Evolutionary conservation across 2,329 filamentous ascomycete species (phyloP).

Genomic region (Aspergillus flavus): DNA sequence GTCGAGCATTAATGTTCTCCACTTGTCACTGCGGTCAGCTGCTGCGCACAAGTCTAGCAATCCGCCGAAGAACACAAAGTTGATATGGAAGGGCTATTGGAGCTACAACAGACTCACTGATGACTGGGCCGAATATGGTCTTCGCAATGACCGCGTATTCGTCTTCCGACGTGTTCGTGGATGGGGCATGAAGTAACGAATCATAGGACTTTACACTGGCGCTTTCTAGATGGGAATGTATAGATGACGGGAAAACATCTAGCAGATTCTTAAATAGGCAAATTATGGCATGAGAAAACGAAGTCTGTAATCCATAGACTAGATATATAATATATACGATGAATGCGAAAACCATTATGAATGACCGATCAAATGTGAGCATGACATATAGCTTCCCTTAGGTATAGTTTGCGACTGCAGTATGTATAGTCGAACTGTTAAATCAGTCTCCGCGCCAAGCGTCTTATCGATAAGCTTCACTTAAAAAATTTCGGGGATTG

Average conservation of each 20-base stretch:
- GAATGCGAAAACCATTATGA: background rate
- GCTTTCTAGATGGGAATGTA: background rate
- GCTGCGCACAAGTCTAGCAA: constrained; percentile 56
- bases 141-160: constrained; percentile 64
- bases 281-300: background rate
- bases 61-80: constrained; percentile 75
- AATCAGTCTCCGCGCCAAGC: constrained; percentile 17
- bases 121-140: constrained; percentile 81
- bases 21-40: constrained; percentile 64
- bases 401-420: background rate
- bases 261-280: background rate
- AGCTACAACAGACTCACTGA: constrained; percentile 88
- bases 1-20: constrained; percentile 85
- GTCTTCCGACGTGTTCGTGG: constrained; percentile 65
- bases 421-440: no score
- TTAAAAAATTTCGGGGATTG: constrained; percentile 28
- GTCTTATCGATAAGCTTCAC: constrained; percentile 33
- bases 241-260: background rate
- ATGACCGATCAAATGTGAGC: background rate
- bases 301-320: background rate
- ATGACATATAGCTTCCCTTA: background rate
- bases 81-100: constrained; percentile 87
- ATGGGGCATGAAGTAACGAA: constrained; percentile 49
- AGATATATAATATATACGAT: background rate
- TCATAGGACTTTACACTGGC: background rate